Percentiles rank a stretch among this genome's conserved stretches.
phyloP scores from a whole-genome alignment of 2,329 filamentous ascomycete species.

The Hymenoscyphus repandus region DNA sequence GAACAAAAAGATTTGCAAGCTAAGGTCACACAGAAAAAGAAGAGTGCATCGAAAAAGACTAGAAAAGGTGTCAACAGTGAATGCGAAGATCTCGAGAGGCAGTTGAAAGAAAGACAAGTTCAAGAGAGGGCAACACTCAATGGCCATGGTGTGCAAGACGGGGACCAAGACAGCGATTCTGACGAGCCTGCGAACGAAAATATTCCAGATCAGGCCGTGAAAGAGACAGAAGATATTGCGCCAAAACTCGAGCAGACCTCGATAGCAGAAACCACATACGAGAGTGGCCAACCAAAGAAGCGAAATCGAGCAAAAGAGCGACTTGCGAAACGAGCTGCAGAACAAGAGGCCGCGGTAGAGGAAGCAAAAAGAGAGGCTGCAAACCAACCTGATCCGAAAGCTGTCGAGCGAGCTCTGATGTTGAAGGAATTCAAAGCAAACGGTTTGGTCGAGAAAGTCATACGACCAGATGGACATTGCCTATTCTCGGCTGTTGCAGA shows the following conservation, averaged over 20 bases:
- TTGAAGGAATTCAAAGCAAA: slow-evolving; percentile 57
- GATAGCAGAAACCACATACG: slow-evolving; percentile 20
- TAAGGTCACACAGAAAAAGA: slow-evolving; percentile 91
- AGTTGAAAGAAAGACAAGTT: slow-evolving; percentile 61
- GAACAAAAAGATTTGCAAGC: slow-evolving; percentile 83
- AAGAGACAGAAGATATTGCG: slow-evolving; percentile 16
- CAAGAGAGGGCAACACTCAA: slow-evolving; percentile 47
- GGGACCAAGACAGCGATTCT: neutral
- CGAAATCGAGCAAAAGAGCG: slow-evolving; percentile 89
- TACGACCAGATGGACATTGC: slow-evolving; percentile 89
- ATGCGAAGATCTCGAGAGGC: slow-evolving; percentile 64
- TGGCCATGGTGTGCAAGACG: slow-evolving; percentile 22
- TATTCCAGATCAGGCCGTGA: neutral
- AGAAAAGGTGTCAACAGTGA: slow-evolving; percentile 71
- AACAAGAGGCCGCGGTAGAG: slow-evolving; percentile 64
- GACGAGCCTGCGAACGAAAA: slow-evolving; percentile 2
- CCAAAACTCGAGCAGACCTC: slow-evolving; percentile 18
- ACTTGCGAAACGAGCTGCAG: slow-evolving; percentile 80
- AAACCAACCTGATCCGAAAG: slow-evolving; percentile 66
- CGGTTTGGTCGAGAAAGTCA: slow-evolving; percentile 67
- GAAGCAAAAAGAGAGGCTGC: slow-evolving; percentile 72
- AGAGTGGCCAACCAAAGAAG: slow-evolving; percentile 47
- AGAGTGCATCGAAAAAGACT: slow-evolving; percentile 86
- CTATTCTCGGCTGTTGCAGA: slow-evolving; percentile 89
- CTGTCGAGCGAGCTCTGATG: slow-evolving; percentile 67